These are phyloP conservation scores for Pichia scutulata DNA, from an alignment of 805 yeast genomes.

Conservation along the genomic window DNA sequence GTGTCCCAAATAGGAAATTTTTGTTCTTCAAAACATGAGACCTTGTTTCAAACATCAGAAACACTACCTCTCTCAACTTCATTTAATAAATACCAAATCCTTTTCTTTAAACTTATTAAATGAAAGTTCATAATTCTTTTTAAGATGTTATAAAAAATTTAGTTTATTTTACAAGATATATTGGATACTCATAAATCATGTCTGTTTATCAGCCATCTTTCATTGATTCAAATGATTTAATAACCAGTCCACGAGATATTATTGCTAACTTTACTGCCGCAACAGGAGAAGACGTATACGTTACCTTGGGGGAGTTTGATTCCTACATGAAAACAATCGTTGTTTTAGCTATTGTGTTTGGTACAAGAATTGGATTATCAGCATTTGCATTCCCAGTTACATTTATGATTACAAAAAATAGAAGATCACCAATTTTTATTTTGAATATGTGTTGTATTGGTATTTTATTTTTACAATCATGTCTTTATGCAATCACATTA, in stretches of 20 bases:
- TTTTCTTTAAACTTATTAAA: background rate
- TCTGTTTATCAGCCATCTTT: background rate
- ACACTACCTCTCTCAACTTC: background rate
- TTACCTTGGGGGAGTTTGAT: constrained; percentile 39
- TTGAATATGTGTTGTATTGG: constrained; percentile 58
- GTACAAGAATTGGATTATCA: constrained; percentile 53
- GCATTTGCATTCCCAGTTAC: constrained; percentile 39
- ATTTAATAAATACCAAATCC: background rate
- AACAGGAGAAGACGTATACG: constrained; percentile 31
- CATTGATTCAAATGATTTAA: background rate
- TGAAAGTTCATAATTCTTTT: background rate
- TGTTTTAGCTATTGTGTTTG: constrained; percentile 41
- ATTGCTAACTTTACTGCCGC: constrained; percentile 36
- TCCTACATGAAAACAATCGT: constrained; percentile 25
- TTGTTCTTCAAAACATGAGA: background rate
- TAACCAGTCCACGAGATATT: constrained; percentile 14
- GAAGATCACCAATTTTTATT: constrained; percentile 62
- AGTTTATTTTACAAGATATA: background rate
- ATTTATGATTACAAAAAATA: constrained; percentile 43
- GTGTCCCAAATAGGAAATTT: constrained; percentile 26
- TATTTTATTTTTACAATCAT: constrained; percentile 51
- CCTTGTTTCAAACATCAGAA: background rate
- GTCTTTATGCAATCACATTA: constrained; percentile 48
- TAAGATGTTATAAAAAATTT: background rate
- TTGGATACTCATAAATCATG: background rate